Conservation (phyloP, 208 protist species). For the Leishmania arabica region DNA sequence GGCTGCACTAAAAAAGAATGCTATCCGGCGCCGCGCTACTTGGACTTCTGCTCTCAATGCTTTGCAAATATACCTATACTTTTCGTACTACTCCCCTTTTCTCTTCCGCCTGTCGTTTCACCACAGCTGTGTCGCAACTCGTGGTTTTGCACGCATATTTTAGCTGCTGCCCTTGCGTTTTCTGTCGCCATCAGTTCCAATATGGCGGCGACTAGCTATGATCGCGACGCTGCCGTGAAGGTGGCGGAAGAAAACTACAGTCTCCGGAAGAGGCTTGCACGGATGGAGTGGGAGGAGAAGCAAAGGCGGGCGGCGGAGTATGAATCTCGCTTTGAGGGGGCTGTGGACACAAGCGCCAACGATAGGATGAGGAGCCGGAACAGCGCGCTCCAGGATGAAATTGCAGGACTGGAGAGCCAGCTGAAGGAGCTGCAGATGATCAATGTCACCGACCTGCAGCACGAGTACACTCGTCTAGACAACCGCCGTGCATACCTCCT, state of each 20-base stretch:
- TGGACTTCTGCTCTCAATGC: neutral
- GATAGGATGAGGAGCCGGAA: slow-evolving; percentile 57
- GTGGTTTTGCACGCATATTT: neutral
- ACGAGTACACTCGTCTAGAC: slow-evolving; percentile 70
- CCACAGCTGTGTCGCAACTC: neutral
- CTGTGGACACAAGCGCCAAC: slow-evolving; percentile 35
- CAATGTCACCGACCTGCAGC: slow-evolving; percentile 72
- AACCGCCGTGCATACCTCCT: slow-evolving; percentile 56
- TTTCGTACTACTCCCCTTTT: slow-evolving; percentile 2
- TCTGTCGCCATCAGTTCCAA: neutral
- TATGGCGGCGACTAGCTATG: slow-evolving; percentile 30
- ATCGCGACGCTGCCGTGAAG: slow-evolving; percentile 35
- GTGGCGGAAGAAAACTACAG: slow-evolving; percentile 57
- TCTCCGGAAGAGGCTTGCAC: slow-evolving; percentile 49
- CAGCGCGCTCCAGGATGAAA: slow-evolving; percentile 55
- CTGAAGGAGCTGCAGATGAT: slow-evolving; percentile 52
- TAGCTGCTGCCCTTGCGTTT: neutral
- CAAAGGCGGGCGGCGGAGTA: slow-evolving; percentile 20
- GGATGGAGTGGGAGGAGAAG: slow-evolving; percentile 48
- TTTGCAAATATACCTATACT: neutral
- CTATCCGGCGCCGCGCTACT: neutral
- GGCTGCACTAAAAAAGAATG: neutral
- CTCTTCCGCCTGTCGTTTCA: slow-evolving; percentile 4
- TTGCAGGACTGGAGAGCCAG: slow-evolving; percentile 54
- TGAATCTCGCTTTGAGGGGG: slow-evolving; percentile 26